Evolutionary conservation across 139 green algal species (phyloP), one percentile per base, ranked within the genome.

Genomic region (Coccomyxa sp.): DNA sequence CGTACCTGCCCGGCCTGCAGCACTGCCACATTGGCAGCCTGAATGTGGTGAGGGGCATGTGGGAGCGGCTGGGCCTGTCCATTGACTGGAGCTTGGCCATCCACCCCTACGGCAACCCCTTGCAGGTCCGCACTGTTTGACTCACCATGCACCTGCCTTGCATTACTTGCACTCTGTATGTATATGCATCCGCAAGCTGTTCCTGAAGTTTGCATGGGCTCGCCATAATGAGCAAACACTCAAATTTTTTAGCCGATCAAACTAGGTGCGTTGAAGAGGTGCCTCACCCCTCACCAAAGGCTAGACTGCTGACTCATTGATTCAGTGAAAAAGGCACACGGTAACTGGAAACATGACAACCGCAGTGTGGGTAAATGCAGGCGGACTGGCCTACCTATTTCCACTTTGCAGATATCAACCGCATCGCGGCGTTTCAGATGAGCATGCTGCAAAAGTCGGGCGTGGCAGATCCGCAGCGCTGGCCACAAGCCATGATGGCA

Each of bases 71-170:
- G 27, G n/a, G n/a, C 71, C n/a, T 27, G 23, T 51, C 71, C n/a
- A 78, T 78, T 27, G 71, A 78, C 71, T 78, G 71, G 71, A 78
- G 71, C 71, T 16, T 78, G 71, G 71, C 71, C 27, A 38, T 78
- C 27, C 71, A 78, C 71, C 71, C 71, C 71, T 78, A 78, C 71
- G 71, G 71, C 71, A 16, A 78, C 71, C 71, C 71, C 71, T 23
- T 3, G 3, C 13, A 45, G 71, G 25, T 38, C 66, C 3, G n/a
- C 23, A 18, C 23, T 71, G 63, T 71, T 28, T 25, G 4, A 21
- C 10, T 9, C 63, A 25, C 18, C 18, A 25, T 71, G 18, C 21
- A 28, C 63, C 18, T 28, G 18, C 18, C 9, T 9, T 21, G 63
- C 18, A 71, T 28, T 71, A 25, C 63, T 11, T 25, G 63, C 9